phyloP scores from a whole-genome alignment of 805 yeast species.

The Ogataea ramenticola region DNA sequence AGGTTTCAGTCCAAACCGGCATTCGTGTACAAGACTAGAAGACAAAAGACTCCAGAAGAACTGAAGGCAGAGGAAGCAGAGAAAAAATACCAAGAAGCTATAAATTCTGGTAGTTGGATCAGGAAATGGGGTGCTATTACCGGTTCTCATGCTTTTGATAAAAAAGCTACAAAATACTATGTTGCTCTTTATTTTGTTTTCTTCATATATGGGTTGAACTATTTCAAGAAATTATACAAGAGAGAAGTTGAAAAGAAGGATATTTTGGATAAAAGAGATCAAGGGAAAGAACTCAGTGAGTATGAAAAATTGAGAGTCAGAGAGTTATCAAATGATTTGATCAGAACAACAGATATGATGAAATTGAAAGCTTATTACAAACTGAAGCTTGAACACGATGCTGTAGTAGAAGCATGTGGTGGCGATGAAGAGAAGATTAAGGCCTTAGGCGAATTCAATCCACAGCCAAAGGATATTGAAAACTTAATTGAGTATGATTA shows the following conservation, averaged over 20 bases:
- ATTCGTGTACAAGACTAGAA: conserved; percentile 21
- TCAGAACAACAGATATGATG: conserved; percentile 58
- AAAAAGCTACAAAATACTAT: conserved; percentile 55
- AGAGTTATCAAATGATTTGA: conserved; percentile 45
- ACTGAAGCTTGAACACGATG: conserved; percentile 33
- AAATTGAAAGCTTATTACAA: conserved; percentile 53
- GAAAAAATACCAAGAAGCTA: conserved; percentile 23
- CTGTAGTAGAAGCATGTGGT: conserved; percentile 4
- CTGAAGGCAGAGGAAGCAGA: conserved; percentile 21
- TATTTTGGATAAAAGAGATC: conserved; percentile 20
- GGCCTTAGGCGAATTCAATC: conserved; percentile 24
- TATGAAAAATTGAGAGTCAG: conserved; percentile 59
- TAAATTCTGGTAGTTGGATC: conserved; percentile 25
- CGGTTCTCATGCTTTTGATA: conserved; percentile 51
- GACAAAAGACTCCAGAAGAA: conserved; percentile 21
- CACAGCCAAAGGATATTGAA: conserved; percentile 25
- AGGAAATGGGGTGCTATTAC: conserved; percentile 47
- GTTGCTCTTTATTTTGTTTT: conserved; percentile 53
- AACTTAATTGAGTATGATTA: conserved; percentile 16
- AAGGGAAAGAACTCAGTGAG: conserved; percentile 41
- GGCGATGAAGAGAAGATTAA: conserved; percentile 11
- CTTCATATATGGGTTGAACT: conserved; percentile 51
- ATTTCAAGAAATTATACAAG: conserved; percentile 58
- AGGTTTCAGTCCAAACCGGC: conserved; percentile 8
- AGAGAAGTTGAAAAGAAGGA: conserved; percentile 53